phyloP scores from a whole-genome alignment of 148 eudicot species.

The Silene conica region DNA sequence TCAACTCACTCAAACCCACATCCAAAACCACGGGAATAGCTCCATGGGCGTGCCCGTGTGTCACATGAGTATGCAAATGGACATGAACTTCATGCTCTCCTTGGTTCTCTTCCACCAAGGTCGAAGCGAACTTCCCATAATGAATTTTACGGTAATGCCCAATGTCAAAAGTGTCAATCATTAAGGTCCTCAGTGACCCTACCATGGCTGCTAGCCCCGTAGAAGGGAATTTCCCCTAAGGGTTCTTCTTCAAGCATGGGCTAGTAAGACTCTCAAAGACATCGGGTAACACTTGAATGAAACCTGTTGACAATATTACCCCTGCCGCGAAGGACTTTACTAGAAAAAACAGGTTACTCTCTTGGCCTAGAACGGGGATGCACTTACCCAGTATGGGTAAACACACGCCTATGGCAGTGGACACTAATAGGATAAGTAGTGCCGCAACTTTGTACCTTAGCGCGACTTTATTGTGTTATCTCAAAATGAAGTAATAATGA shows the following conservation, averaged over 20 bases:
- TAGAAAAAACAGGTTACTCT: constrained; percentile 26
- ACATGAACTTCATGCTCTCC: constrained; percentile 19
- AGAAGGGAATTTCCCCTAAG: constrained; percentile 31
- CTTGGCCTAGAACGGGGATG: constrained; percentile 23
- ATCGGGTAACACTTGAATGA: constrained; percentile 35
- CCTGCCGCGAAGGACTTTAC: constrained; percentile 45
- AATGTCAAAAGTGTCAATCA: constrained; percentile 38
- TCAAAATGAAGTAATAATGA: too few species aligned
- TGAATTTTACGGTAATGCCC: constrained; percentile 29
- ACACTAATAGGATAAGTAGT: constrained; percentile 15
- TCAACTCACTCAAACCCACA: constrained; percentile 15
- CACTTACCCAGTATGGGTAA: constrained; percentile 30
- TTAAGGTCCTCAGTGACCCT: constrained; percentile 30
- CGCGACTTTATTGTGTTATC: not conserved
- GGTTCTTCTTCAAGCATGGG: constrained; percentile 28
- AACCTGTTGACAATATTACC: constrained; percentile 37
- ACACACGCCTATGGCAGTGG: constrained; percentile 26
- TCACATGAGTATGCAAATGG: constrained; percentile 19
- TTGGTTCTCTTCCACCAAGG: not conserved
- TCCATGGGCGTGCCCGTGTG: constrained; percentile 33
- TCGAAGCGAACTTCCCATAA: not conserved
- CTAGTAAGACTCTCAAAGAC: constrained; percentile 25
- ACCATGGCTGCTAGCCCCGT: constrained; percentile 31
- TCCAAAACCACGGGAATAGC: constrained; percentile 11
- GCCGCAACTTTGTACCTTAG: constrained; percentile 34